Evolutionary conservation across 1,284 basidiomycete genomes (phyloP).

Genomic region (Mrakiaceae sp.): DNA sequence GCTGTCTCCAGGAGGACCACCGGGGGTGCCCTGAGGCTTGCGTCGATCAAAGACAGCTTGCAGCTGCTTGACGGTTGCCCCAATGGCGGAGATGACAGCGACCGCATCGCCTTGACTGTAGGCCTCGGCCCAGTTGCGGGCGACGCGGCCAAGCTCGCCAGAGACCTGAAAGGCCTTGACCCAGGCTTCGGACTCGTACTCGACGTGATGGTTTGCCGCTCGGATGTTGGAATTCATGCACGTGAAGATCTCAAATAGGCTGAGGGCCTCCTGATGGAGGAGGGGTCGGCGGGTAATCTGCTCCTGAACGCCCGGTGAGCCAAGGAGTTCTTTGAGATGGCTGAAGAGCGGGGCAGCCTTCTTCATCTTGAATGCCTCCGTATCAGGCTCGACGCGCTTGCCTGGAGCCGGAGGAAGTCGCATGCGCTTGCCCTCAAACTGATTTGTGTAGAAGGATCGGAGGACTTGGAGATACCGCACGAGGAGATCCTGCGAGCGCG

Average conservation of each 20-base stretch:
- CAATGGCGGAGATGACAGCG: conserved; percentile 57
- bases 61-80: conserved; percentile 39
- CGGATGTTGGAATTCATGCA: conserved; percentile 79
- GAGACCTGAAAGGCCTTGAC: conserved; percentile 87
- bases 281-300: conserved; percentile 49
- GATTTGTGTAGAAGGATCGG: conserved; percentile 76
- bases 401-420: conserved; percentile 39
- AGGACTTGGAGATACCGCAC: conserved; percentile 67
- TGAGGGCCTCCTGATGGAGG: conserved; percentile 46
- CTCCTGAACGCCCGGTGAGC: conserved; percentile 59
- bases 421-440: conserved; percentile 57
- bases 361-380: conserved; percentile 78
- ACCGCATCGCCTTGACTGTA: conserved; percentile 48
- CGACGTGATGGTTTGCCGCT: conserved; percentile 69
- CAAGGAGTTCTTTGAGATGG: conserved; percentile 53
- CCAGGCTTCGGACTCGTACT: conserved; percentile 90
- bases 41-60: neutral
- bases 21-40: conserved; percentile 1
- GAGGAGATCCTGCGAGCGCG: conserved; percentile 61
- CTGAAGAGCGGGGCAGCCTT: conserved; percentile 84
- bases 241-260: conserved; percentile 75
- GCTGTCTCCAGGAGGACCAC: conserved; percentile 19
- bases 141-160: conserved; percentile 70
- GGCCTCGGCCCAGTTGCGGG: conserved; percentile 76
- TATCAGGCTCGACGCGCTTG: conserved; percentile 57